Evolutionary conservation across 1,284 basidiomycete species (phyloP), one percentile per base, ranked within the genome.

Genomic region (Sporisorium graminicola): DNA sequence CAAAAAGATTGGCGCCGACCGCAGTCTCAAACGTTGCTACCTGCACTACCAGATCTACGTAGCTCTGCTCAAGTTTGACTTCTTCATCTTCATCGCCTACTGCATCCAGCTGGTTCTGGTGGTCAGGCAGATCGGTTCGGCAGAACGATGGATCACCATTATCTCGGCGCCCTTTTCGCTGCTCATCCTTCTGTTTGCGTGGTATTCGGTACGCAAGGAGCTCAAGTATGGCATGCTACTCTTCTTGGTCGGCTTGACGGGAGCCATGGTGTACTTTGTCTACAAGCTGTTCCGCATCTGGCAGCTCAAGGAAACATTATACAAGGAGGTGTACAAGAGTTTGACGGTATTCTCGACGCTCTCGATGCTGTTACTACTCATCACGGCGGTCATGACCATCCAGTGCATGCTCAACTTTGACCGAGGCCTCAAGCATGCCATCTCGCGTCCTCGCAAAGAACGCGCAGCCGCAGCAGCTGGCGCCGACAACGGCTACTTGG

Each of bases 271-370:
- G 26, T 82, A 82, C 69, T 82, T 81, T 65, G 58, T 65, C 42
- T 81, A 78, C 67, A 81, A 81, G 65, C 74, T 81, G 18, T 79
- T 65, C 53, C 65, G 77, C 5, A 82, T 82, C 72, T 82, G 79
- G 80, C 61, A 68, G 47, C 68, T 65, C 50, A 71, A 74, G 42
- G 50, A 65, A 1, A 66, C 64, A 12, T 37, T 66, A 35, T 81
- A 82, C 57, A 66, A 69, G 52, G 80, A 82, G 52, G 79, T 82
- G 22, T 82, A 81, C 79, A 81, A 81, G 69, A 76, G 73, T 49
- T 60, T 81, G 65, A 81, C 80, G 1, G 78, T 80, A 2, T 82
- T 82, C n/a, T 75, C 78, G 43, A 71, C 79, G 47, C 67, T 82
- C 2, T 76, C 79, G 33, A 72, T 82, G 56, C 64, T 68, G 53